Conservation (phyloP, 495 filamentous ascomycete species). For the Achaetomiella virescens region DNA sequence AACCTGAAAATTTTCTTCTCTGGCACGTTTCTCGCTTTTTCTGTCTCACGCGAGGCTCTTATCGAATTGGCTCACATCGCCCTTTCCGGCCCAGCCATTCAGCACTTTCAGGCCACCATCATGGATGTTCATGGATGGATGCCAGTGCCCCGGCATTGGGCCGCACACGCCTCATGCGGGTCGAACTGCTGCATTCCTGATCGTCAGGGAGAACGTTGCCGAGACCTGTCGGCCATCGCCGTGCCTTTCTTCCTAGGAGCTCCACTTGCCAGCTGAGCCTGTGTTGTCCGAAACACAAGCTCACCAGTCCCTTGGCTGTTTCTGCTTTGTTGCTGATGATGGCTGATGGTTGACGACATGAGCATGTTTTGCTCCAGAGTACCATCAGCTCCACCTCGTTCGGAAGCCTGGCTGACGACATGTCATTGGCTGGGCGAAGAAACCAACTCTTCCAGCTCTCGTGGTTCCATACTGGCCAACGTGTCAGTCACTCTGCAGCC, state of each 20-base stretch:
- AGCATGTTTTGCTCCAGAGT: neutral
- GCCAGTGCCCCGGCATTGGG: neutral
- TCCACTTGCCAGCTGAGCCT: neutral
- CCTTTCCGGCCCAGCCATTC: neutral
- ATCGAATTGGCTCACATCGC: too few relatives aligned
- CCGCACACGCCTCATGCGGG: conserved; percentile 5
- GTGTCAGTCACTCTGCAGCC: conserved; percentile 9
- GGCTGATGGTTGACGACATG: neutral
- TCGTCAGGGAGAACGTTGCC: neutral
- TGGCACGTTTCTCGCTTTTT: neutral
- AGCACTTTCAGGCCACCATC: conserved; percentile 2
- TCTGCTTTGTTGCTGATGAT: too few relatives aligned
- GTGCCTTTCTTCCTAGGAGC: neutral
- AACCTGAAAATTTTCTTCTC: neutral
- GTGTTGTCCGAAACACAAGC: too few relatives aligned
- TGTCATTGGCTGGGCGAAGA: neutral
- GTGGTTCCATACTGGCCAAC: conserved; percentile 2
- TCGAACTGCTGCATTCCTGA: conserved; percentile 1
- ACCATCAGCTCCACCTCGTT: neutral
- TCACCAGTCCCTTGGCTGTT: too few relatives aligned
- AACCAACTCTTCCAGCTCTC: neutral
- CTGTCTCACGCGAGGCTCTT: too few relatives aligned
- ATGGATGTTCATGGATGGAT: neutral
- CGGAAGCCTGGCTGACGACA: neutral
- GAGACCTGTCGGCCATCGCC: conserved; percentile 4